Conservation (phyloP, 495 filamentous ascomycete species). For the Corynascus novoguineensis region DNA sequence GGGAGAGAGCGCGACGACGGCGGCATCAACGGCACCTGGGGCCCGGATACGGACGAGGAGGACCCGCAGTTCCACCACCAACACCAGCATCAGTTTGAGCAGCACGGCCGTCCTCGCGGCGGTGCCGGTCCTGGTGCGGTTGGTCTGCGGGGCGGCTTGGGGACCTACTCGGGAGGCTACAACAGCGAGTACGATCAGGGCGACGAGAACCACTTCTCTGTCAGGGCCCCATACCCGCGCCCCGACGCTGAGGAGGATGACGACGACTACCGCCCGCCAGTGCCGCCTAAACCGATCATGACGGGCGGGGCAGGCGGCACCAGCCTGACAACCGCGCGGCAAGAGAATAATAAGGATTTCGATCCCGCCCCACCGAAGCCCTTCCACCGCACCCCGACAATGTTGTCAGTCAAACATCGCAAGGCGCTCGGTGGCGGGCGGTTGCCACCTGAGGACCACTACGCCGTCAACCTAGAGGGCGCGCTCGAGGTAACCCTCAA, state of each 20-base stretch:
- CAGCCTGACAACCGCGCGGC: background rate
- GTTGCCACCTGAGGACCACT: conserved; percentile 16
- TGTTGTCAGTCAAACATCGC: conserved; percentile 57
- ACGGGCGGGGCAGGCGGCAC: conserved; percentile 11
- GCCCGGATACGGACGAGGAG: conserved; percentile 35
- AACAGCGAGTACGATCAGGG: conserved; percentile 32
- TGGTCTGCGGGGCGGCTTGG: conserved; percentile 34
- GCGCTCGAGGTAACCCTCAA: conserved; percentile 82
- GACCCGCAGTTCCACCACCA: conserved; percentile 19
- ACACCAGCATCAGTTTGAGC: background rate
- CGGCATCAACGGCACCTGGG: conserved; percentile 50
- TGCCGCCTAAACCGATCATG: conserved; percentile 10
- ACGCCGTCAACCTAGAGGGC: conserved; percentile 60
- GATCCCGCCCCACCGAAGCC: conserved; percentile 35
- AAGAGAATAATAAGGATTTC: conserved; percentile 15
- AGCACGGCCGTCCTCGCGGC: background rate
- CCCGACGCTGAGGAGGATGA: background rate
- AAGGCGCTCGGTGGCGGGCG: too few relatives aligned
- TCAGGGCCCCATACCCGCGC: conserved; percentile 21
- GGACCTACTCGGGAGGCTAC: conserved; percentile 9
- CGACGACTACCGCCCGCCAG: background rate
- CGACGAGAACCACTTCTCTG: conserved; percentile 43
- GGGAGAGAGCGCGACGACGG: conserved; percentile 38
- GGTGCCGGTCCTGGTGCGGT: conserved; percentile 3
- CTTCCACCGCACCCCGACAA: conserved; percentile 71